Evolutionary conservation across 305 asterid species (phyloP), one percentile per base, ranked within the genome.

Genomic region (Fraxinus sp.): DNA sequence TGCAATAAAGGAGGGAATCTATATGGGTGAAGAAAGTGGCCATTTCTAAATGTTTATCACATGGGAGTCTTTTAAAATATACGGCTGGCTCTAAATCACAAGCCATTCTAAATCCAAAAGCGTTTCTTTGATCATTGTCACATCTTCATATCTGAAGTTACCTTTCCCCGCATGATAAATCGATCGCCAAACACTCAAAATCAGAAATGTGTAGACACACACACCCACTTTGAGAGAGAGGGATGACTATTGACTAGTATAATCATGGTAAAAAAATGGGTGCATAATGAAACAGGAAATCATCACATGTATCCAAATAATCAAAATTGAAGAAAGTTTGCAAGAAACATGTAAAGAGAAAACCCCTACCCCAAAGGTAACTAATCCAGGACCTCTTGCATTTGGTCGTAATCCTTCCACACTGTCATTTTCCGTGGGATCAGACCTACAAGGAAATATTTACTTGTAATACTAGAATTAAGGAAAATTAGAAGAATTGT

Each of bases 351-450:
- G 49, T 5, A 55, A 76, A 3, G 16, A 44, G 66, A 79, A 74
- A 81, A 82, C 75, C 89, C 98, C 81, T 85, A 97, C 99, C 98
- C 99, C 99, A 90, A 94, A 97, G 75, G 99, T 97, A 78, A 97
- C 99, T 91, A 97, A 89, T 74, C 99, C 99, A 70, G 99, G 99
- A 77, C 99, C 98, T 91, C 99, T 97, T 82, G 99, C 99, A 88
- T 97, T 97, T 68, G 99, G 99, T 70, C 98, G 94, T 80, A 97
- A 78, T 79, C 99, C 99, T 92, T 97, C 99, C 64, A 97, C 99
- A 83, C 98, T 97, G 88, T 97, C 99, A 88, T 97, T 97, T 85
- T 97, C 99, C 64, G 99, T 97, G 84, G 99, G 99, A 83, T 97
- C 99, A 68, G 99, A 97, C 99, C 99, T 97, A 83, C 80, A 91